Conservation (phyloP, 2,329 filamentous ascomycete species). For the Aspergillus sp. region DNA sequence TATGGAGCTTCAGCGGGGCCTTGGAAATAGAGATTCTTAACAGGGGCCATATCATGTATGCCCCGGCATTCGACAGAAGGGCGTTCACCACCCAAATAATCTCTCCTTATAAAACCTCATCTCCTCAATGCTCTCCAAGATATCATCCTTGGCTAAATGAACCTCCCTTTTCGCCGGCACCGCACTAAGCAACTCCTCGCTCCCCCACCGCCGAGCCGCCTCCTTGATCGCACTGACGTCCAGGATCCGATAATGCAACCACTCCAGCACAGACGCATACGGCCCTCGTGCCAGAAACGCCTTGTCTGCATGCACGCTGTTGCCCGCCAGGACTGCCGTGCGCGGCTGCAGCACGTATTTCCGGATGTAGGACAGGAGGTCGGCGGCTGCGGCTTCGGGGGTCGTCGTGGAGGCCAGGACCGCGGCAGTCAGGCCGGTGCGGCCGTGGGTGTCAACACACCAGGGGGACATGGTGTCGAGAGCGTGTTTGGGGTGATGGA, state of each 20-base stretch:
- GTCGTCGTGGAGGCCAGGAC: constrained; percentile 67
- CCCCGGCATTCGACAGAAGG: not conserved
- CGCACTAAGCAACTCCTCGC: constrained; percentile 48
- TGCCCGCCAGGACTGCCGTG: constrained; percentile 73
- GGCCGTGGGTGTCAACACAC: constrained; percentile 73
- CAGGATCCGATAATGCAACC: constrained; percentile 82
- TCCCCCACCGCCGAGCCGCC: constrained; percentile 72
- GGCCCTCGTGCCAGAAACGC: constrained; percentile 68
- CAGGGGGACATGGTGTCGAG: constrained; percentile 79
- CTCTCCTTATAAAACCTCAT: constrained; percentile 70
- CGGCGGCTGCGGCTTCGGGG: constrained; percentile 61
- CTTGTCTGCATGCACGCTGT: constrained; percentile 84
- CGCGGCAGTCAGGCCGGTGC: constrained; percentile 70
- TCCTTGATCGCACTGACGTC: constrained; percentile 93
- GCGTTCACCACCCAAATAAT: constrained; percentile 47
- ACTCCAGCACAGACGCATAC: constrained; percentile 63
- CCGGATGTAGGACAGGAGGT: constrained; percentile 70
- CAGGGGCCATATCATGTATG: too few species aligned
- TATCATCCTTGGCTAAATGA: constrained; percentile 81
- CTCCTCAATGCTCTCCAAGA: constrained; percentile 90
- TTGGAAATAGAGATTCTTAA: too few species aligned
- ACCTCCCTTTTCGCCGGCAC: constrained; percentile 65
- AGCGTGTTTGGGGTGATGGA: constrained; percentile 62
- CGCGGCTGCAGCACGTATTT: constrained; percentile 58
- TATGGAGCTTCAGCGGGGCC: too few species aligned